Evolutionary conservation across 768 basidiomycete genomes (phyloP).

Genomic region (Gyrodon lividus): DNA sequence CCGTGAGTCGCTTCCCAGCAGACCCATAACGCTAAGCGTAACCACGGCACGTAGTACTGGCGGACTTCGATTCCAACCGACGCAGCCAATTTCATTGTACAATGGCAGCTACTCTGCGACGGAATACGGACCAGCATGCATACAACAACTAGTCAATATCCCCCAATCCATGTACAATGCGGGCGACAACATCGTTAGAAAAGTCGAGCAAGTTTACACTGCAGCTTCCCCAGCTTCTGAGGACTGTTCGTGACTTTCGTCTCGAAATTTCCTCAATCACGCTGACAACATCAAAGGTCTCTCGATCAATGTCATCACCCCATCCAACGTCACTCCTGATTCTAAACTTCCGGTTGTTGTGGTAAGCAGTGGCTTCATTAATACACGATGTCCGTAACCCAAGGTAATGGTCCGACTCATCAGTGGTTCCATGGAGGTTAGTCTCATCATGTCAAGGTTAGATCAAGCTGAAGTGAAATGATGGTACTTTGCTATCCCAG

Average conservation of each 20-base stretch:
- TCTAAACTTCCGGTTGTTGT: slow-evolving; percentile 12
- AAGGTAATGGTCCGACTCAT: background rate
- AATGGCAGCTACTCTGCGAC: slow-evolving; percentile 37
- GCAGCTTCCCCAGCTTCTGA: slow-evolving; percentile 37
- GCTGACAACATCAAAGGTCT: slow-evolving; percentile 15
- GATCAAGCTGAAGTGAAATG: background rate
- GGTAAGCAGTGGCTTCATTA: slow-evolving; percentile 1
- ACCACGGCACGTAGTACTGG: slow-evolving; percentile 28
- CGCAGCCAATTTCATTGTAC: slow-evolving; percentile 37
- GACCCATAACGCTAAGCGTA: background rate
- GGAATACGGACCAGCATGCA: slow-evolving; percentile 44
- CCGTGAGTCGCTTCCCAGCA: slow-evolving; percentile 38
- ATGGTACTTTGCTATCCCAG: background rate
- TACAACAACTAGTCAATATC: slow-evolving; percentile 41
- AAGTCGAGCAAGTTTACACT: slow-evolving; percentile 35
- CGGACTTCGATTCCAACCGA: slow-evolving; percentile 43
- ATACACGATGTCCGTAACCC: background rate
- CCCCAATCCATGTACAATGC: slow-evolving; percentile 38
- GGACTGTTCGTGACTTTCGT: slow-evolving; percentile 39
- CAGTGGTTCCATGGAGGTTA: slow-evolving; percentile 54
- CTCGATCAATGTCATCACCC: slow-evolving; percentile 14
- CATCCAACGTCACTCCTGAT: slow-evolving; percentile 1
- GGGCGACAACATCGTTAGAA: slow-evolving; percentile 32
- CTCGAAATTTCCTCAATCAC: background rate
- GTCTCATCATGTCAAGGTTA: background rate